A percentile compares a stretch with the other conserved stretches of the same genome.
Evolutionary conservation across 352 stramenopile species (phyloP).

Genomic region (Globisporangium abappressorium): DNA sequence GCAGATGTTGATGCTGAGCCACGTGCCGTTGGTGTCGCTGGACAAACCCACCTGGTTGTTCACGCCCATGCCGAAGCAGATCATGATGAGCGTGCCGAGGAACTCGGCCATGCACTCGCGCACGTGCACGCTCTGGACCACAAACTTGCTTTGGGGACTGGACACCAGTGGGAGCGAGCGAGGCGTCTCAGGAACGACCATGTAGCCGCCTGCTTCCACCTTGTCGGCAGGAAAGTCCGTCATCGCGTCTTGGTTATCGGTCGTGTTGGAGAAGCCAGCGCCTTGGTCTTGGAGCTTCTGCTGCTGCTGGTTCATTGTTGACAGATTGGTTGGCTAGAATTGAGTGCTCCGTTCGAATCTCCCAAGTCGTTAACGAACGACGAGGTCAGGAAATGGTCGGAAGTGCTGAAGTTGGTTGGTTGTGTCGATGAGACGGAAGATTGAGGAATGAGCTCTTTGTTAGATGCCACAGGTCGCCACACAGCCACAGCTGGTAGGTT

Average conservation of each 20-base stretch:
- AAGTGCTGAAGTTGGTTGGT: background rate
- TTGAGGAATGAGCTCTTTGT: background rate
- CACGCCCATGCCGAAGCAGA: slow-evolving; percentile 66
- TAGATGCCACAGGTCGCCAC: background rate
- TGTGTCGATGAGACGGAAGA: slow-evolving; percentile 1
- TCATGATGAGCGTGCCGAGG: slow-evolving; percentile 54
- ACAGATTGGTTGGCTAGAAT: background rate
- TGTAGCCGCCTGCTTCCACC: slow-evolving; percentile 14
- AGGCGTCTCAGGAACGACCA: slow-evolving; percentile 6
- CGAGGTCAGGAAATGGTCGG: background rate
- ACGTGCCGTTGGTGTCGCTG: slow-evolving; percentile 52
- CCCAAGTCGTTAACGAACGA: background rate
- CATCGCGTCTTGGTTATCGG: slow-evolving; percentile 16
- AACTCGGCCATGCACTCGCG: slow-evolving; percentile 67
- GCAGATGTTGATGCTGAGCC: slow-evolving; percentile 65
- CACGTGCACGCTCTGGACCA: slow-evolving; percentile 29
- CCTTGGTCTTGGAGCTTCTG: slow-evolving; percentile 3
- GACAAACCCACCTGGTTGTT: slow-evolving; percentile 60
- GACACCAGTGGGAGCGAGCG: background rate
- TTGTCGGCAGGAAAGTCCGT: slow-evolving; percentile 13
- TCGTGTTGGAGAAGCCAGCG: slow-evolving; percentile 13
- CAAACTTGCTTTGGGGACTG: slow-evolving; percentile 1
- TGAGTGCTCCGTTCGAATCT: background rate
- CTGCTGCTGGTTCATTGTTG: slow-evolving; percentile 4
- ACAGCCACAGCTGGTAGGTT: background rate